These are phyloP conservation scores for Cadophora sp. DNA, from an alignment of 2,329 filamentous ascomycete species.

Conservation along the genomic window DNA sequence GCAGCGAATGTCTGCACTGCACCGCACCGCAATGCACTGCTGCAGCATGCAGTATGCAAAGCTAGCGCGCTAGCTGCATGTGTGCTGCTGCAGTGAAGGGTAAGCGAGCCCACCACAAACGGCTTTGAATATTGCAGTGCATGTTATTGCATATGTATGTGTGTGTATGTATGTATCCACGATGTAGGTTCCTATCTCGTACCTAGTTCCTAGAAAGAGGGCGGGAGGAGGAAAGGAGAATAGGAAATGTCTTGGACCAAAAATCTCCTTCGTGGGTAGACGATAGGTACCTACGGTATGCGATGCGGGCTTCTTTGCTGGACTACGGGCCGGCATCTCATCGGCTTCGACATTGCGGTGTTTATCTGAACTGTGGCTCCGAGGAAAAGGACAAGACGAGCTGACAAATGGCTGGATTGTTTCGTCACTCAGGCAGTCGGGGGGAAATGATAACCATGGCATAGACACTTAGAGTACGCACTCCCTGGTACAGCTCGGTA, in stretches of 20 bases:
- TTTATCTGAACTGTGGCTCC: not conserved
- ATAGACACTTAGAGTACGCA: not conserved
- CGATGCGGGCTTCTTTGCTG: not conserved
- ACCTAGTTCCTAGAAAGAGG: not conserved
- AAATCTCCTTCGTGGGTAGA: not conserved
- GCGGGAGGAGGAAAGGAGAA: slow-evolving; percentile 8
- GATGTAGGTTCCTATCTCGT: not conserved
- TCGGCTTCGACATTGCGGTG: not conserved
- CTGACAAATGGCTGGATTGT: not conserved
- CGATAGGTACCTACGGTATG: no score
- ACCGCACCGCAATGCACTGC: no score
- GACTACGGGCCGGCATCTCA: no score
- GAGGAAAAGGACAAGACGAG: not conserved
- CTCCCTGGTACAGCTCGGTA: not conserved
- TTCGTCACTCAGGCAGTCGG: not conserved
- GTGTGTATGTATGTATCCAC: not conserved
- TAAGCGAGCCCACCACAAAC: slow-evolving; percentile 8
- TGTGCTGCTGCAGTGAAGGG: not conserved
- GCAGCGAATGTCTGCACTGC: slow-evolving; percentile 3
- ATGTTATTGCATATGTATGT: slow-evolving; percentile 20
- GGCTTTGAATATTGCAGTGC: slow-evolving; percentile 13
- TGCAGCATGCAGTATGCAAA: slow-evolving; percentile 8
- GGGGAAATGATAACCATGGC: not conserved
- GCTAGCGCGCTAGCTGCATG: not conserved
- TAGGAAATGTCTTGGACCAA: slow-evolving; percentile 2